Evolutionary conservation across 352 stramenopile genomes (phyloP), one percentile per base, ranked within the genome.

Genomic region (Lagenidium giganteum): DNA sequence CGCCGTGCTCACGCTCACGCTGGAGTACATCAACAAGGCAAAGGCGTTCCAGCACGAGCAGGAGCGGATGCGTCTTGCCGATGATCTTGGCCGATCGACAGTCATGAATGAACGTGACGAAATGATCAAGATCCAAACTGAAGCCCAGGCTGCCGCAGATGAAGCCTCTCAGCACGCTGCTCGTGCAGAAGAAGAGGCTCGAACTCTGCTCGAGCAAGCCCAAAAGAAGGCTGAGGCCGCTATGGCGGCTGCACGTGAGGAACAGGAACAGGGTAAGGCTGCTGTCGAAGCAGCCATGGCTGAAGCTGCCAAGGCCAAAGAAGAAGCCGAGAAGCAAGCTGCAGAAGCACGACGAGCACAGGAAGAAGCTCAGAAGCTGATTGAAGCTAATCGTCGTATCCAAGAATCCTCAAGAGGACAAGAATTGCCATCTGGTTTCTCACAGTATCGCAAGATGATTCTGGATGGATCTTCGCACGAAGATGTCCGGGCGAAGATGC

Each of bases 21-120:
- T 88, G n/a, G 76, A 88, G 39, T 88, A 88, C 45, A 67, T 86
- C 16, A 88, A 88, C 52, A 84, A 84, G 33, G 73, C 66, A 9
- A 84, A 85, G 53, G 70, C 70, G 25, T 80, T 63, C 40, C 59
- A 83, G 25, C 66, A 88, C 34, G 67, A 78, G 17, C 70, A 85
- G 31, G 67, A 79, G 37, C 59, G 67, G 35, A 54, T 64, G 3
- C 61, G 67, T 47, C 60, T 79, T 40, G 64, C 54, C 18, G 67
- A 75, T 26, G 75, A 82, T 32, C 43, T 80, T 24, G 73, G 63
- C 33, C 63, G 72, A 22, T 70, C 68, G 2, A 63, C 57, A 23
- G 64, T 85, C 43, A 73, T 83, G 68, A 85, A 83, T 33, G 63
- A 72, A 47, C 60, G 63, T 14, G 74, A 88, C 51, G 73, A 84